Base-by-base conservation (phyloP, 2,329 filamentous ascomycete genomes). In the Fusarium subglutinans region DNA sequence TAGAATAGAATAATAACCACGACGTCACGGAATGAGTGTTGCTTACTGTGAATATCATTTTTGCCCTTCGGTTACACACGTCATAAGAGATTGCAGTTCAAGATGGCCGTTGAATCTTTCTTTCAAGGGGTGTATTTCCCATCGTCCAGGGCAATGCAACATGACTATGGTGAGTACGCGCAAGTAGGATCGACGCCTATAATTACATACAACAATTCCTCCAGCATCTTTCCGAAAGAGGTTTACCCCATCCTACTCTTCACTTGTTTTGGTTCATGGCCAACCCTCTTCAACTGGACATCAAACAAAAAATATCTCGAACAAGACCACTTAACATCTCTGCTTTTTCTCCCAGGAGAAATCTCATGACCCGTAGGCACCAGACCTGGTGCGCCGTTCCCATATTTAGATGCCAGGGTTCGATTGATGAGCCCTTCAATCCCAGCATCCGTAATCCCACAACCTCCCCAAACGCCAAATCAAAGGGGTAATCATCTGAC, bases 401-500 rank as follows among this genome's bases (percentile, higher is more conserved):
- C 63, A 63, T 53, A 57, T 61, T 64, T 48, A 47, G 57, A 66
- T 55, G 51, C 66, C 55, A 44, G 62, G 48, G 51, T 47, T 44
- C 56, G 59, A 48, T 48, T 58, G 54, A 55, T 45, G 69, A 50
- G 63, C 60, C 63, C 51, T 38, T 58, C 59, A 59, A 70, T 63
- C 55, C 69, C 57, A 45, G 57, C 58, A 66, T 66, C 65, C 65
- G n/a, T 66, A 44, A 54, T 56, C 73, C 68, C 60, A 67, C 61
- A 71, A 59, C 60, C 43, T 73, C 74, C 73, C 70, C 63, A 79
- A 79, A 79, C 77, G 76, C 77, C 77, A 66, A 66, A 63, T 61
- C 68, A 75, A 66, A 58, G 69, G 67, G 69, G 65, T 54, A 56
- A 69, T 65, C 69, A 54, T 72, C 73, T 76, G 69, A 75, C 70